These are phyloP conservation scores for Cercospora sp. DNA, from an alignment of 2,329 filamentous ascomycete genomes.

Conservation along the genomic window DNA sequence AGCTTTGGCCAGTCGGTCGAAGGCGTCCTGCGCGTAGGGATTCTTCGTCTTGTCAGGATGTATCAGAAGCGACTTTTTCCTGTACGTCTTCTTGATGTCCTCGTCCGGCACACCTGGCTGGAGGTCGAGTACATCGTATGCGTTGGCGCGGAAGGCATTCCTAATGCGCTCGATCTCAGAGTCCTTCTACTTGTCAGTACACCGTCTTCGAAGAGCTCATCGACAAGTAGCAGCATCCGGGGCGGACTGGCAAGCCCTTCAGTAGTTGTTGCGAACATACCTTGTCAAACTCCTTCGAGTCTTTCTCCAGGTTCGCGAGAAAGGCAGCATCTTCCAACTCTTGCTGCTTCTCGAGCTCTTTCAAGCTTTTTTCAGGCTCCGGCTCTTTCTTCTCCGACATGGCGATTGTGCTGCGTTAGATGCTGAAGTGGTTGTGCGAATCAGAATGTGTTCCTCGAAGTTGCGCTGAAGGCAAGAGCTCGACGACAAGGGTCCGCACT, in stretches of 20 bases:
- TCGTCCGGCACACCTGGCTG: constrained; percentile 93
- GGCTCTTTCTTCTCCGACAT: constrained; percentile 12
- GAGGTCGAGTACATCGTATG: constrained; percentile 91
- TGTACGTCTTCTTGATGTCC: constrained; percentile 92
- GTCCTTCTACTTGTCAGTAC: constrained; percentile 59
- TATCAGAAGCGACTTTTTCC: constrained; percentile 97
- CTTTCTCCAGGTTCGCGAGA: constrained; percentile 76
- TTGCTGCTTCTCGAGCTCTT: constrained; percentile 36
- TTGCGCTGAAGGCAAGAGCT: background rate
- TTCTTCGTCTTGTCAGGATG: constrained; percentile 98
- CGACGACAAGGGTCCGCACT: constrained; percentile 1
- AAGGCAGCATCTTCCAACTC: constrained; percentile 63
- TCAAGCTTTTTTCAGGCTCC: constrained; percentile 34
- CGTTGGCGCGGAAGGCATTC: constrained; percentile 79
- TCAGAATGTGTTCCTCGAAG: background rate
- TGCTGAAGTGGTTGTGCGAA: background rate
- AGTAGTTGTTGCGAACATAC: constrained; percentile 45
- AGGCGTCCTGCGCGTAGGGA: constrained; percentile 85
- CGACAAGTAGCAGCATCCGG: background rate
- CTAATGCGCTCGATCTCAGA: constrained; percentile 93
- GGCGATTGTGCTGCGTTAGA: background rate
- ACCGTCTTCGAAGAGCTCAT: background rate
- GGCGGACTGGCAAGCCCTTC: background rate
- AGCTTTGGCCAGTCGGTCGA: constrained; percentile 94
- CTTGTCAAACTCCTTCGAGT: constrained; percentile 90